Conservation (phyloP, 257 asterid species). For the Lycium barbarum region DNA sequence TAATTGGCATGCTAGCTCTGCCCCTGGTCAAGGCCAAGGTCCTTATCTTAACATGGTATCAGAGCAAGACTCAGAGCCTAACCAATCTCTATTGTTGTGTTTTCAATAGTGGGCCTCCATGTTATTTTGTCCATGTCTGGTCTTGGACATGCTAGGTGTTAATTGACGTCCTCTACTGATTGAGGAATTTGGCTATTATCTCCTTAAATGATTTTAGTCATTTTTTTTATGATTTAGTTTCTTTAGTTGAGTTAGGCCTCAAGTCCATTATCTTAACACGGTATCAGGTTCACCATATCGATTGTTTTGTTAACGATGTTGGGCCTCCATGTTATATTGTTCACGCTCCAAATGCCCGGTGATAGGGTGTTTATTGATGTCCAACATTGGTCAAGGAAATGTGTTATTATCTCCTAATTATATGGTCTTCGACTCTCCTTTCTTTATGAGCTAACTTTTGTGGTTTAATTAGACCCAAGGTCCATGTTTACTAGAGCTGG, state of each 20-base stretch:
- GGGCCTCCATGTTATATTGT: neutral
- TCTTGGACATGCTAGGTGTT: neutral
- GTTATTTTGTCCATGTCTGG: neutral
- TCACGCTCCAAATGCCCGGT: neutral
- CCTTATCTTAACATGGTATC: neutral
- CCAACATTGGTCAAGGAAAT: neutral
- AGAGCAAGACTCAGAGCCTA: neutral
- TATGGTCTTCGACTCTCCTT: neutral
- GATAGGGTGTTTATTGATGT: neutral
- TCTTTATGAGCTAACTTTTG: neutral
- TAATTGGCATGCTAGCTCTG: too few species aligned
- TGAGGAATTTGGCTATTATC: neutral
- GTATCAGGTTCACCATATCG: neutral
- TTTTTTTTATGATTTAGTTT: neutral
- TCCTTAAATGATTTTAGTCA: neutral
- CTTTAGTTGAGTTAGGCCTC: neutral
- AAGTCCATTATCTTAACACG: neutral
- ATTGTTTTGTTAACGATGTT: neutral
- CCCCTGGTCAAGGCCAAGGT: too few species aligned
- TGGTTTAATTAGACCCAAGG: neutral
- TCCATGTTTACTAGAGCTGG: neutral
- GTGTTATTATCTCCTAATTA: neutral
- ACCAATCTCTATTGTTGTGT: neutral
- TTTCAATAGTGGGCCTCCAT: neutral
- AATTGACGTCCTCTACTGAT: neutral